phyloP scores from a whole-genome alignment of 495 filamentous ascomycete species.

The Aspergillus avenaceus region DNA sequence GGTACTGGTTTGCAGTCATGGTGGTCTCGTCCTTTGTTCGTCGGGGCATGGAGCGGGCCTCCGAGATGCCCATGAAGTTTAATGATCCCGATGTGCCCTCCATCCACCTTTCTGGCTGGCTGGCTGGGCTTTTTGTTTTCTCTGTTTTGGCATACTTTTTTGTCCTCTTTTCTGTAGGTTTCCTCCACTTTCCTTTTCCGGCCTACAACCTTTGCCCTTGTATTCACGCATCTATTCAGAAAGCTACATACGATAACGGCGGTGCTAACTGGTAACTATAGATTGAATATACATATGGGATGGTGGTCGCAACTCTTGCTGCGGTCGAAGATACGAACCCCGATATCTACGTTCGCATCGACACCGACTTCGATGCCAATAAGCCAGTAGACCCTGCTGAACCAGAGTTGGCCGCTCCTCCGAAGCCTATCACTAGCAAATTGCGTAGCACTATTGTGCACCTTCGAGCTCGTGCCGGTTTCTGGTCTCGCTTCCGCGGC shows the following conservation, averaged over 20 bases:
- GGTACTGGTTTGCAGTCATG: slow-evolving; percentile 13
- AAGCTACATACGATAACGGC: too few species aligned
- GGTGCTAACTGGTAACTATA: slow-evolving; percentile 7
- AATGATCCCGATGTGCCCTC: slow-evolving; percentile 14
- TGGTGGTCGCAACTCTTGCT: slow-evolving; percentile 56
- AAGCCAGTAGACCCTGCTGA: slow-evolving; percentile 32
- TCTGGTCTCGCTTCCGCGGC: slow-evolving; percentile 56
- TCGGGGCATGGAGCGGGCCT: slow-evolving; percentile 24
- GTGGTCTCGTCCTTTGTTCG: slow-evolving; percentile 22
- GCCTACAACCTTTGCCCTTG: too few species aligned
- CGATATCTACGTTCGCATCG: slow-evolving; percentile 49
- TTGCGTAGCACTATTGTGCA: slow-evolving; percentile 55
- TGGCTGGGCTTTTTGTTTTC: slow-evolving; percentile 16
- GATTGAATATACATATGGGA: slow-evolving; percentile 54
- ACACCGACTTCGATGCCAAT: slow-evolving; percentile 31
- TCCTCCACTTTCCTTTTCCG: background rate
- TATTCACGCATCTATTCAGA: too few species aligned
- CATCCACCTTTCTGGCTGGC: slow-evolving; percentile 17
- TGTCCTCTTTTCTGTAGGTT: slow-evolving; percentile 18
- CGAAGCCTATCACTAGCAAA: slow-evolving; percentile 55
- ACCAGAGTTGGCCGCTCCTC: slow-evolving; percentile 19
- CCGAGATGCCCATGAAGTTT: slow-evolving; percentile 3
- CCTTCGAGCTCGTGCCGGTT: slow-evolving; percentile 51
- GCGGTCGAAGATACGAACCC: slow-evolving; percentile 60
- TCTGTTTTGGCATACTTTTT: slow-evolving; percentile 15